Percentiles rank a stretch among this genome's conserved stretches.
These are phyloP conservation scores for Trichoderma virens DNA, from an alignment of 495 filamentous ascomycete genomes.

Conservation along the genomic window DNA sequence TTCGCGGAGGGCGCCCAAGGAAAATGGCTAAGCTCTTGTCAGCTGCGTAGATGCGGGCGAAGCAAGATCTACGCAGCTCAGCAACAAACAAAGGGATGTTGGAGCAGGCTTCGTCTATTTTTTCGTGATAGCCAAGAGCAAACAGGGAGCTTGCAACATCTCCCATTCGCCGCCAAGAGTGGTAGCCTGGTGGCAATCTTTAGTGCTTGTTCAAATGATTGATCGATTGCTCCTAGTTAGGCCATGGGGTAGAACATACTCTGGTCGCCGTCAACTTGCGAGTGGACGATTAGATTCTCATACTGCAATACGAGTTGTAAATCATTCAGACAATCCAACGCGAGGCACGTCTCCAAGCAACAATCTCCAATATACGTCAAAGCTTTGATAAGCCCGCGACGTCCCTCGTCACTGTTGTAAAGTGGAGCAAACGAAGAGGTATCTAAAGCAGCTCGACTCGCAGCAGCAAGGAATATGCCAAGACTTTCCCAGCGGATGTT, in stretches of 20 bases:
- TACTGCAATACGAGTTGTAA: slow-evolving; percentile 38
- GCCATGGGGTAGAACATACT: no score
- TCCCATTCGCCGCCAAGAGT: slow-evolving; percentile 36
- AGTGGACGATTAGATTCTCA: slow-evolving; percentile 40
- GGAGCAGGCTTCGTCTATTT: slow-evolving; percentile 24
- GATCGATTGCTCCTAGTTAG: no score
- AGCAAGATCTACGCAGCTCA: slow-evolving; percentile 30
- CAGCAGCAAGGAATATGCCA: slow-evolving; percentile 32
- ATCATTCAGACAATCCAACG: slow-evolving; percentile 38
- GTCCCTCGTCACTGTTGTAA: slow-evolving; percentile 24
- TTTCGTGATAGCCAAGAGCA: slow-evolving; percentile 38
- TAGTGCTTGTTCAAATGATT: no score
- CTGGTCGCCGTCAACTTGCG: slow-evolving; percentile 38
- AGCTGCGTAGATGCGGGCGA: slow-evolving; percentile 35
- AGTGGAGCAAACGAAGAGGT: slow-evolving; percentile 26
- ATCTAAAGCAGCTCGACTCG: slow-evolving; percentile 31
- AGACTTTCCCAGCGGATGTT: slow-evolving; percentile 37
- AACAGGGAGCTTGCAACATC: slow-evolving; percentile 37
- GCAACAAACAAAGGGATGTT: slow-evolving; percentile 26
- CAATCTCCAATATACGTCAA: slow-evolving; percentile 26
- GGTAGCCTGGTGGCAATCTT: slow-evolving; percentile 26
- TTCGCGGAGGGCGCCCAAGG: slow-evolving; percentile 35
- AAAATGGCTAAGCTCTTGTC: slow-evolving; percentile 41
- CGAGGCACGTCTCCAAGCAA: slow-evolving; percentile 31
- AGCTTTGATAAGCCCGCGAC: slow-evolving; percentile 23